Evolutionary conservation across 2,329 filamentous ascomycete genomes (phyloP).

Genomic region (Ophiostoma piceae): DNA sequence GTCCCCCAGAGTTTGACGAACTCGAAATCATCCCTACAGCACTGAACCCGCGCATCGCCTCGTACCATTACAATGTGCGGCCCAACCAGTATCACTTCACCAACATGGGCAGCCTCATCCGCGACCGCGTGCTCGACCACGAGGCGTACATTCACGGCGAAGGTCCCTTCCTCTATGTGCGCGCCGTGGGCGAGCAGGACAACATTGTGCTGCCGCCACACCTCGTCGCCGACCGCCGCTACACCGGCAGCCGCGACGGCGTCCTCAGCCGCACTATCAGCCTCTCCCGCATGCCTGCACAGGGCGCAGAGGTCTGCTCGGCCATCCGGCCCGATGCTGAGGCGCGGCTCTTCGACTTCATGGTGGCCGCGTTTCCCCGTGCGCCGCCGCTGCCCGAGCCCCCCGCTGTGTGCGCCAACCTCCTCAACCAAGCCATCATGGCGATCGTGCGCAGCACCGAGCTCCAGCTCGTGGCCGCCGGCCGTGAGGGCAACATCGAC

Average conservation of each 20-base stretch:
- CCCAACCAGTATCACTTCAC: neutral
- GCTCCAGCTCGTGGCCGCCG: neutral
- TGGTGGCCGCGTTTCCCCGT: neutral
- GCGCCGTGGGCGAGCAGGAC: neutral
- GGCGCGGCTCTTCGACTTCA: neutral
- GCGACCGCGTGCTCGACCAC: neutral
- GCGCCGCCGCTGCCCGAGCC: neutral
- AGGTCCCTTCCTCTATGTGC: neutral
- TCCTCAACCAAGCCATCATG: neutral
- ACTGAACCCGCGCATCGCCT: neutral
- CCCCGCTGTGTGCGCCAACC: neutral
- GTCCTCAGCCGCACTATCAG: neutral
- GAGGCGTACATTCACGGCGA: neutral
- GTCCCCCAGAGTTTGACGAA: neutral
- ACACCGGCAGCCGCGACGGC: slow-evolving; percentile 8
- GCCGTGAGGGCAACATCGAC: neutral
- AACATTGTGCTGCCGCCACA: neutral
- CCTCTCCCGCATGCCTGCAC: no score
- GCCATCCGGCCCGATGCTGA: neutral
- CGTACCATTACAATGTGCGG: neutral
- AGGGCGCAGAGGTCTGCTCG: neutral
- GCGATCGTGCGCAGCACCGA: neutral
- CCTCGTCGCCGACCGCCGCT: neutral
- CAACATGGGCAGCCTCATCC: no score
- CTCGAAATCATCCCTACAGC: neutral